phyloP scores from a whole-genome alignment of 352 stramenopile species.

The Globisporangium nunn region DNA sequence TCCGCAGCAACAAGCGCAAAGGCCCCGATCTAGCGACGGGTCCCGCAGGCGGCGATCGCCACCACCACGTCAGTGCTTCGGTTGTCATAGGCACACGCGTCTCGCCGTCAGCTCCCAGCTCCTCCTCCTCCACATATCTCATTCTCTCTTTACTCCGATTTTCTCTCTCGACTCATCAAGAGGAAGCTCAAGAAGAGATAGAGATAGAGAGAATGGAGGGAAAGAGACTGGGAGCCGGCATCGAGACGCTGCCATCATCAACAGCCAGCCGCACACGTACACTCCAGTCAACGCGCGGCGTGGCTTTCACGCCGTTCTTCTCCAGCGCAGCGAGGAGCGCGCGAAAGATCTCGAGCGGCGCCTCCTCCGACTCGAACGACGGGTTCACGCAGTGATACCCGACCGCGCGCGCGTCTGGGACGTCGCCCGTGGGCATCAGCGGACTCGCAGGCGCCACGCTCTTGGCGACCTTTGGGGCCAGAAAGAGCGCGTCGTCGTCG shows the following conservation, averaged over 20 bases:
- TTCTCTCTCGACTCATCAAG: not conserved
- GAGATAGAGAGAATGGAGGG: not conserved
- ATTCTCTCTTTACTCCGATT: not conserved
- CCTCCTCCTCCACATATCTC: not conserved
- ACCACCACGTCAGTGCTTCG: conserved; percentile 4
- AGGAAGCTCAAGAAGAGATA: not conserved
- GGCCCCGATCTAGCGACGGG: conserved; percentile 40
- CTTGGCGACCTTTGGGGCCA: not conserved
- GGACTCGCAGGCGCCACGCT: not conserved
- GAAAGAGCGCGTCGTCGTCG: conserved; percentile 18
- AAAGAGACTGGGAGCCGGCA: not conserved
- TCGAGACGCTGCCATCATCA: conserved; percentile 15
- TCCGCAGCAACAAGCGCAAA: conserved; percentile 59
- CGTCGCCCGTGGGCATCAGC: conserved; percentile 32
- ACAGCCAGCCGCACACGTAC: conserved; percentile 25
- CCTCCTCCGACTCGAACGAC: conserved; percentile 63
- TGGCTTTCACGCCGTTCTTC: conserved; percentile 41
- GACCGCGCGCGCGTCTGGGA: conserved; percentile 40
- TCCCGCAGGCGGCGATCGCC: conserved; percentile 3
- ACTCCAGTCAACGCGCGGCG: conserved; percentile 47
- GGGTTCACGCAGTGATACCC: conserved; percentile 62
- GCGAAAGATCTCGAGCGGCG: conserved; percentile 33
- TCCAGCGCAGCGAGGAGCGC: conserved; percentile 40
- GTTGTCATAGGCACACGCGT: conserved; percentile 13
- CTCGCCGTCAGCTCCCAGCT: not conserved